Evolutionary conservation across 768 basidiomycete species (phyloP).

Genomic region (Tulasnella sp.): DNA sequence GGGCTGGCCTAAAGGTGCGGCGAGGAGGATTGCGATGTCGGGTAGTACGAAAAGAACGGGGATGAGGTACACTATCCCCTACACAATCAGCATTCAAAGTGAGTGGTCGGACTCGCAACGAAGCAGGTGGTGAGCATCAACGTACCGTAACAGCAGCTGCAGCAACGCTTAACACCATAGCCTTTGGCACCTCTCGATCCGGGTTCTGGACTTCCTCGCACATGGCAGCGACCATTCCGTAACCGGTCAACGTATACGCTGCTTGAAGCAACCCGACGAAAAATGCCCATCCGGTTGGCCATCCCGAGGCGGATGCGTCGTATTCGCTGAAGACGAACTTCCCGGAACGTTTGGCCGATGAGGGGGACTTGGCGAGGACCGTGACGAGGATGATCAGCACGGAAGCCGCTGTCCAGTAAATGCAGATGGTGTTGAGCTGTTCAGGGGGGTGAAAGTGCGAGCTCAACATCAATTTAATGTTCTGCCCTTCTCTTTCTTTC

Average conservation of each 20-base stretch:
- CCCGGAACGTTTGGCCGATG: conserved; percentile 57
- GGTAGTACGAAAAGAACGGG: conserved; percentile 70
- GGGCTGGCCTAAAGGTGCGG: conserved; percentile 66
- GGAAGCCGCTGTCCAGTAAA: conserved; percentile 60
- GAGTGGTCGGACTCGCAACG: neutral
- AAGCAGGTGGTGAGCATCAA: conserved; percentile 26
- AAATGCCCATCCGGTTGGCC: conserved; percentile 70
- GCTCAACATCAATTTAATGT: neutral
- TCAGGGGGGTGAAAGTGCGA: conserved; percentile 11
- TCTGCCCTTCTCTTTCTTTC: conserved; percentile 40
- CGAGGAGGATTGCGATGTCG: conserved; percentile 56
- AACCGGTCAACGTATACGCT: conserved; percentile 62
- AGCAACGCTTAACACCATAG: conserved; percentile 53
- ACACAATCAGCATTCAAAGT: conserved; percentile 52
- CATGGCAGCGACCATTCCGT: conserved; percentile 71
- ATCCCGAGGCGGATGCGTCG: conserved; percentile 65
- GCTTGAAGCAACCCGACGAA: conserved; percentile 58
- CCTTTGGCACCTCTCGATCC: conserved; percentile 56
- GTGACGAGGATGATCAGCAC: conserved; percentile 58
- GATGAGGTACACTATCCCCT: conserved; percentile 60
- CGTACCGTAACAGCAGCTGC: conserved; percentile 25
- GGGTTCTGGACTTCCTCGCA: conserved; percentile 70
- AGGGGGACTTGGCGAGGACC: conserved; percentile 58
- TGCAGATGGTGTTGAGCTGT: conserved; percentile 54
- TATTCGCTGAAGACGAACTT: conserved; percentile 63